Conservation (phyloP, 2,329 filamentous ascomycete species). For the Neophaeococcomyces aloes region DNA sequence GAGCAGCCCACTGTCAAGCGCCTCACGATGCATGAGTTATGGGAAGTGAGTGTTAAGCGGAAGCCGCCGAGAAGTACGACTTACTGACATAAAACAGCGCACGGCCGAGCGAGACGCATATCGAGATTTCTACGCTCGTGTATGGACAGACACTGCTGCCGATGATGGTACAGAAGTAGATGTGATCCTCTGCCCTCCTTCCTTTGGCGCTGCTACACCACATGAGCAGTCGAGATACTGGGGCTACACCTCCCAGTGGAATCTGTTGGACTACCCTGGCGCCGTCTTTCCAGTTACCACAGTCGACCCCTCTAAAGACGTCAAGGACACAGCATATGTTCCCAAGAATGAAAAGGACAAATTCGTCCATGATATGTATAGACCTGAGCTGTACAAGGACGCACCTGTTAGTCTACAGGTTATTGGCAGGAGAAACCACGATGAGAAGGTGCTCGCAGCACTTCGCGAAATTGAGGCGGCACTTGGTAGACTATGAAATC, state of each 20-base stretch:
- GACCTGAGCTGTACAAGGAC: conserved; percentile 38
- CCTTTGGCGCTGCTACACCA: conserved; percentile 29
- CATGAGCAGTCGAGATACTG: conserved; percentile 48
- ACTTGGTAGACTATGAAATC: too few relatives aligned
- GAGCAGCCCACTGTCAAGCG: too few relatives aligned
- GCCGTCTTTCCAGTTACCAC: conserved; percentile 49
- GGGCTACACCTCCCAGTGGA: conserved; percentile 59
- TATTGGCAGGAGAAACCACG: conserved; percentile 43
- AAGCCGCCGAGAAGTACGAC: too few relatives aligned
- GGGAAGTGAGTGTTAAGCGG: too few relatives aligned
- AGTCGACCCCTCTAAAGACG: conserved; percentile 35
- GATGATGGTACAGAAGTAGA: conserved; percentile 40
- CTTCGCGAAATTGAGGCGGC: too few relatives aligned
- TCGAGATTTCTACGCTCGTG: too few relatives aligned
- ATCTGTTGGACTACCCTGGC: conserved; percentile 57
- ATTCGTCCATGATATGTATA: conserved; percentile 36
- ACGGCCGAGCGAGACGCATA: conserved; percentile 37
- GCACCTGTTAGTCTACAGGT: conserved; percentile 45
- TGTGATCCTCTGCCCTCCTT: conserved; percentile 42
- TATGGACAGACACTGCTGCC: conserved; percentile 32
- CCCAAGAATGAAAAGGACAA: conserved; percentile 30
- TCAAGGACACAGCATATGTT: conserved; percentile 15
- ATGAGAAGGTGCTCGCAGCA: conserved; percentile 48
- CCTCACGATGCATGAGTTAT: too few relatives aligned
- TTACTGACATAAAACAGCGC: too few relatives aligned